Evolutionary conservation across 2,329 filamentous ascomycete genomes (phyloP).

Genomic region (Colletotrichum australisinense): DNA sequence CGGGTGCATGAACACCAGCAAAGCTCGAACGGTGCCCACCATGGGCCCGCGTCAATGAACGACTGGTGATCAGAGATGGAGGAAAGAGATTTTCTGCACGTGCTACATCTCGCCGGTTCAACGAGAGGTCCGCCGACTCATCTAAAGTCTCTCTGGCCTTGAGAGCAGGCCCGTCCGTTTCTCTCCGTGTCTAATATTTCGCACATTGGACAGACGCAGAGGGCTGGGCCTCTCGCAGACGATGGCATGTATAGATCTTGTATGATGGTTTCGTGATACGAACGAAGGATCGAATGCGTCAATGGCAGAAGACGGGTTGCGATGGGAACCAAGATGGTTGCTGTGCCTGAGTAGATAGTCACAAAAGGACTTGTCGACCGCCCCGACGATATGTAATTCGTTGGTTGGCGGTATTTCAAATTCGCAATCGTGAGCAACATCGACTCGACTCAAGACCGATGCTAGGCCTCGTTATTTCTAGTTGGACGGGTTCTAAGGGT

Average conservation of each 20-base stretch:
- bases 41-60: neutral
- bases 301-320: neutral
- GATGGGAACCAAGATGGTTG: neutral
- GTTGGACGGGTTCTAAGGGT: neutral
- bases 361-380: neutral
- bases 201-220: neutral
- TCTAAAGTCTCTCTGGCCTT: neutral
- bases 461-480: neutral
- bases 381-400: neutral
- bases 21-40: conserved; percentile 1
- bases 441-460: neutral
- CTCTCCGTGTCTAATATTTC: neutral
- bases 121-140: neutral
- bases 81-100: neutral
- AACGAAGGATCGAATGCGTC: neutral
- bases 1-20: conserved; percentile 26
- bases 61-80: neutral
- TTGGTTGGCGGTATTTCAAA: neutral
- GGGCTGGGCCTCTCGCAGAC: neutral
- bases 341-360: neutral
- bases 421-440: neutral
- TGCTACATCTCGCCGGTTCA: neutral
- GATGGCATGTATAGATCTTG: neutral
- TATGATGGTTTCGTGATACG: neutral
- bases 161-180: neutral